These are phyloP conservation scores for Sclerotinia glacialis DNA, from an alignment of 2,329 filamentous ascomycete genomes.

Conservation along the genomic window DNA sequence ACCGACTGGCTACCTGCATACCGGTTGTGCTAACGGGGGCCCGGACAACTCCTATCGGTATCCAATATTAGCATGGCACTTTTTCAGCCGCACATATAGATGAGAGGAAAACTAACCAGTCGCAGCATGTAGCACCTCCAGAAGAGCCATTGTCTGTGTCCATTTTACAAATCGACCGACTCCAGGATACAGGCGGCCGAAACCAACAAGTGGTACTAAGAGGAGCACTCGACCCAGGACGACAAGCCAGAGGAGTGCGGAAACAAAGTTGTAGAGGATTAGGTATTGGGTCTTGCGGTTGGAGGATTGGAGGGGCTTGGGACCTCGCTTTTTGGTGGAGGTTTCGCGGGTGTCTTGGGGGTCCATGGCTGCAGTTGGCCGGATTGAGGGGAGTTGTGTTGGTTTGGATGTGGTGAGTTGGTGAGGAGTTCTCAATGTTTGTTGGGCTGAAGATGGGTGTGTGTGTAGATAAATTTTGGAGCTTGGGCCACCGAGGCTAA, in stretches of 20 bases:
- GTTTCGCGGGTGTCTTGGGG: conserved; percentile 21
- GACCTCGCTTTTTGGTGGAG: conserved; percentile 26
- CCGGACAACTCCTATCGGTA: conserved; percentile 68
- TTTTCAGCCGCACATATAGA: background rate
- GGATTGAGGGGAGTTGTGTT: background rate
- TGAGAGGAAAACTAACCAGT: conserved; percentile 56
- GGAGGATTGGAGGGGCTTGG: conserved; percentile 39
- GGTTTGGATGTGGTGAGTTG: background rate
- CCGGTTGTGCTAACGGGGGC: conserved; percentile 79
- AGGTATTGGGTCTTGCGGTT: conserved; percentile 66
- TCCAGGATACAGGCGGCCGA: conserved; percentile 57
- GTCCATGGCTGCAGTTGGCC: conserved; percentile 23
- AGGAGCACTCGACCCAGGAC: conserved; percentile 67
- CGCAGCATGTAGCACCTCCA: conserved; percentile 81
- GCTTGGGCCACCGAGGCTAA: conserved; percentile 15
- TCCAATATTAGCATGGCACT: conserved; percentile 24
- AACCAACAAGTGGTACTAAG: conserved; percentile 53
- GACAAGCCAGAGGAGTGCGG: conserved; percentile 72
- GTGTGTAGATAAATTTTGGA: conserved; percentile 11
- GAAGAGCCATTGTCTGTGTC: conserved; percentile 78
- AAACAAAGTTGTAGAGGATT: conserved; percentile 79
- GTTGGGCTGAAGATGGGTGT: background rate
- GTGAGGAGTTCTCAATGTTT: background rate
- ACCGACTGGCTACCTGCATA: conserved; percentile 85
- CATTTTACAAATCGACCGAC: conserved; percentile 68